A percentile compares a stretch with the other conserved stretches of the same genome.
Conservation (phyloP, 1,284 basidiomycete genomes). For the Omphalotus olearius region DNA sequence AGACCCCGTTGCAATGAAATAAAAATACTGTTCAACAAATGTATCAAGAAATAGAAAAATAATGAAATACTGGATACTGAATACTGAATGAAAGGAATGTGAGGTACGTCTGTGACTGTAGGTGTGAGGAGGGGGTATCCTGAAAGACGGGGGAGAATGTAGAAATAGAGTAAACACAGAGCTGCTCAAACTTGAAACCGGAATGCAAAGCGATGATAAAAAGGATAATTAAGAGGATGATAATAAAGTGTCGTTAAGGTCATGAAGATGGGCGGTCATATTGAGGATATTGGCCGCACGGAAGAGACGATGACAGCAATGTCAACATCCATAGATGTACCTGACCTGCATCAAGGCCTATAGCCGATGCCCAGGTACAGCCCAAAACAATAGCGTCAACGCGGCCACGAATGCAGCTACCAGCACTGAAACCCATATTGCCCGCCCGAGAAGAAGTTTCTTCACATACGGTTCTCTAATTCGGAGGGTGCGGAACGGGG, state of each 20-base stretch:
- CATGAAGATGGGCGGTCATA: not conserved
- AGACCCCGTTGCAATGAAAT: not conserved
- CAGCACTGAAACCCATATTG: slow-evolving; percentile 78
- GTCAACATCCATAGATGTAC: too few relatives aligned
- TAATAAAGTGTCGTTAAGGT: not conserved
- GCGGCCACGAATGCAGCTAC: slow-evolving; percentile 67
- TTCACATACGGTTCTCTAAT: slow-evolving; percentile 92
- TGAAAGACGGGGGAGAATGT: not conserved
- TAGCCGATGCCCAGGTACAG: slow-evolving; percentile 85
- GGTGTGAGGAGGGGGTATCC: slow-evolving; percentile 11
- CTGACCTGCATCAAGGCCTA: slow-evolving; percentile 26
- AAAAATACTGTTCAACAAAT: slow-evolving; percentile 4
- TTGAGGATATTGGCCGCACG: not conserved
- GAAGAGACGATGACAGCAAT: too few relatives aligned
- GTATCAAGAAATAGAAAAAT: slow-evolving; percentile 1
- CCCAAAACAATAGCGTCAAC: slow-evolving; percentile 87
- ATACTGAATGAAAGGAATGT: slow-evolving; percentile 2
- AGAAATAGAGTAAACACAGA: not conserved
- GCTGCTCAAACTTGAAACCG: not conserved
- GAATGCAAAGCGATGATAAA: slow-evolving; percentile 11
- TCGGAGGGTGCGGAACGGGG: slow-evolving; percentile 86
- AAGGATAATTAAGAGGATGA: not conserved
- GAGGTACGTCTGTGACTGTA: not conserved
- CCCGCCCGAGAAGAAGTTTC: slow-evolving; percentile 82
- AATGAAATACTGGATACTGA: not conserved